Percentiles rank a stretch among this genome's conserved stretches.
Evolutionary conservation across 805 yeast species (phyloP).

Genomic region (Candida parachauliodes): DNA sequence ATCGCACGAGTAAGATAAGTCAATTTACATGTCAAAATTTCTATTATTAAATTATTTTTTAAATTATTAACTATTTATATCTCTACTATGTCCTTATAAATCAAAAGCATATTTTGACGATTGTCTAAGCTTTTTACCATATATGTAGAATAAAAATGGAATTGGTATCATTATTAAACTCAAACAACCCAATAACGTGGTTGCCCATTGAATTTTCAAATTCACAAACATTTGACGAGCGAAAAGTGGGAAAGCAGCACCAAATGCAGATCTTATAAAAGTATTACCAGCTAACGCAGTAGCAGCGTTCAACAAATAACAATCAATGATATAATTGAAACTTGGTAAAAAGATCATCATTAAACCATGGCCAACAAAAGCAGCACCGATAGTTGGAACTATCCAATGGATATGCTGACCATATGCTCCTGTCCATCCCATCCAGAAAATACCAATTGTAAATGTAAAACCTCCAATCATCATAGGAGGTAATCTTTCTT

Average conservation of each 20-base stretch:
- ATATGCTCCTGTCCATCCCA: constrained; percentile 84
- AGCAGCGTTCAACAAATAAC: constrained; percentile 56
- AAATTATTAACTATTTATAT: too few relatives aligned
- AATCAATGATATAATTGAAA: constrained; percentile 58
- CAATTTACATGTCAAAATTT: background rate
- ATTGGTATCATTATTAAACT: constrained; percentile 52
- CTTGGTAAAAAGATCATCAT: constrained; percentile 57
- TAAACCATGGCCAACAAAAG: constrained; percentile 42
- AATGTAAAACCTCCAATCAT: constrained; percentile 66
- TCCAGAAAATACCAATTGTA: constrained; percentile 80
- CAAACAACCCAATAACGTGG: constrained; percentile 50
- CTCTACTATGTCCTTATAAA: background rate
- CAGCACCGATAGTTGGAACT: constrained; percentile 50
- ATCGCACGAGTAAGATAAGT: too few relatives aligned
- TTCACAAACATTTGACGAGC: constrained; percentile 49
- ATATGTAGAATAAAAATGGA: constrained; percentile 51
- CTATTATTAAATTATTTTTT: too few relatives aligned
- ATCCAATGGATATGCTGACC: constrained; percentile 75
- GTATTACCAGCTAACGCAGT: constrained; percentile 66
- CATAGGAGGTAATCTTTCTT: constrained; percentile 77
- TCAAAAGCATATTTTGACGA: constrained; percentile 28
- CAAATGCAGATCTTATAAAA: constrained; percentile 54
- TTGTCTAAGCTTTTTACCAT: constrained; percentile 38
- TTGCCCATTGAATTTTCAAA: constrained; percentile 53
- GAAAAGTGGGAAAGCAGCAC: constrained; percentile 60